Percentiles rank a stretch among this genome's conserved stretches.
These are phyloP conservation scores for Zymoseptoria tritici DNA, from an alignment of 2,329 filamentous ascomycete genomes.

Conservation along the genomic window DNA sequence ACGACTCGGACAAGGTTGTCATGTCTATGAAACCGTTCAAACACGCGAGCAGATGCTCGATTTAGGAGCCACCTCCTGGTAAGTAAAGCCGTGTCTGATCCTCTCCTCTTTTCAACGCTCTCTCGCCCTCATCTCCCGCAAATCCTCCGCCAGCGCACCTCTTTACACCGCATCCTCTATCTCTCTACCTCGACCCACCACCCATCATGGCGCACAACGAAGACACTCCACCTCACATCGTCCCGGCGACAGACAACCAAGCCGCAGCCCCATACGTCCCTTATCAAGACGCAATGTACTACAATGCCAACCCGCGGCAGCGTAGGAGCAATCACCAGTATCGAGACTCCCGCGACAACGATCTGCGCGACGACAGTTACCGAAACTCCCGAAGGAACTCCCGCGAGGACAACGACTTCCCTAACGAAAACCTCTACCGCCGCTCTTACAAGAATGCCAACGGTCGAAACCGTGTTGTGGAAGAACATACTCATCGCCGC, in stretches of 20 bases:
- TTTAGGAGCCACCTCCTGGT: not conserved
- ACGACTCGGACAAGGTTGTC: not conserved
- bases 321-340: not conserved
- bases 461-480: not conserved
- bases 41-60: not conserved
- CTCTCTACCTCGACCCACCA: not conserved
- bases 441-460: not conserved
- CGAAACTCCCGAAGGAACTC: not conserved
- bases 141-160: not conserved
- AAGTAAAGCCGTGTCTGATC: not conserved
- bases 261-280: slow-evolving; percentile 3
- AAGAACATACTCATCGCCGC: not conserved
- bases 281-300: slow-evolving; percentile 7
- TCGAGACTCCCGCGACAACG: not conserved
- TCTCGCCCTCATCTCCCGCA: not conserved
- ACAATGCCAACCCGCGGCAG: slow-evolving; percentile 2
- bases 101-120: not conserved
- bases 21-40: not conserved
- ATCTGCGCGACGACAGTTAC: not conserved
- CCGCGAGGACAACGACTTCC: not conserved
- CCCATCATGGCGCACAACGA: not conserved
- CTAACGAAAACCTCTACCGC: not conserved
- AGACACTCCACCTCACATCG: not conserved
- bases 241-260: not conserved
- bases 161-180: not conserved